Conservation (phyloP, 1,139 yeast species). For the Candida albicans region DNA sequence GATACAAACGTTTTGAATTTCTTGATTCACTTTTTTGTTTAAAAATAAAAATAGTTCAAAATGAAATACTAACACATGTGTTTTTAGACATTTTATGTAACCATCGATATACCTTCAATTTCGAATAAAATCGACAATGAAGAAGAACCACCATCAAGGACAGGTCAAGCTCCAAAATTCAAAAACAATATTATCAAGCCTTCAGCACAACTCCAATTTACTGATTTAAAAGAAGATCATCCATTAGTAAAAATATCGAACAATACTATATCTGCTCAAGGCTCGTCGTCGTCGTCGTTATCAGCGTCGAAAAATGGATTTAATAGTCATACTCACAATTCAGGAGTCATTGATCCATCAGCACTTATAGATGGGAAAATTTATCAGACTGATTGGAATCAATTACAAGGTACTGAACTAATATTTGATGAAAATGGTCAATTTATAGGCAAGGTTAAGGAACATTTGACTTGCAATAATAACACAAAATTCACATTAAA, state of each 20-base stretch:
- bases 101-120: slow-evolving; percentile 42
- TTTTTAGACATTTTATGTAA: slow-evolving; percentile 32
- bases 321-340: background rate
- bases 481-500: slow-evolving; percentile 23
- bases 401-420: slow-evolving; percentile 81
- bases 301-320: background rate
- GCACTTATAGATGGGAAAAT: slow-evolving; percentile 46
- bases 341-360: slow-evolving; percentile 27
- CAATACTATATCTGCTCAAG: slow-evolving; percentile 16
- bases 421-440: slow-evolving; percentile 60
- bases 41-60: no score
- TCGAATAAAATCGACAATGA: slow-evolving; percentile 11
- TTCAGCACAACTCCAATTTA: slow-evolving; percentile 42
- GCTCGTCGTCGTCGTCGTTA: slow-evolving; percentile 5
- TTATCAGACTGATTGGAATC: slow-evolving; percentile 77
- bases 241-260: slow-evolving; percentile 44
- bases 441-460: slow-evolving; percentile 43
- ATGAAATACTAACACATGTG: slow-evolving; percentile 13
- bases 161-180: slow-evolving; percentile 12
- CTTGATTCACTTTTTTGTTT: no score
- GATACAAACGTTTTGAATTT: background rate
- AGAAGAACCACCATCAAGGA: slow-evolving; percentile 5
- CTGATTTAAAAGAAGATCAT: slow-evolving; percentile 31
- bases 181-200: slow-evolving; percentile 34
- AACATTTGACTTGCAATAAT: slow-evolving; percentile 38